These are phyloP conservation scores for Alternaria gaisen DNA, from an alignment of 2,329 filamentous ascomycete genomes.

Conservation along the genomic window DNA sequence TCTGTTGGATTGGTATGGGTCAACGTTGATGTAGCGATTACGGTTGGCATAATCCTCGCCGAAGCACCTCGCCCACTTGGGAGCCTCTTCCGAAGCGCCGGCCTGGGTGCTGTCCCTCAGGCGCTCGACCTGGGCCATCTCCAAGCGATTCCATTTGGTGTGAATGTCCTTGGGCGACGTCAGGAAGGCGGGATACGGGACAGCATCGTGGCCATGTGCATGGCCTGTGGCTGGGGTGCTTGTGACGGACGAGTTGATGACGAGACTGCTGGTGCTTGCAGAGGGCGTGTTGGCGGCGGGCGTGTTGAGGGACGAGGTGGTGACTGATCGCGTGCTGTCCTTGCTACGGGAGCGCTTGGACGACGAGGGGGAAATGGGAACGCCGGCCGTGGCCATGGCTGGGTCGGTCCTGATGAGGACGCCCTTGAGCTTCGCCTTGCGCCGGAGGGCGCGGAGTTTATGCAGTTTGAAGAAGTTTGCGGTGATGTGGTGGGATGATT, in stretches of 20 bases:
- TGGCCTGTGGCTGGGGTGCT: constrained; percentile 21
- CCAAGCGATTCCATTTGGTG: constrained; percentile 68
- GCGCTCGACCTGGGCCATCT: constrained; percentile 67
- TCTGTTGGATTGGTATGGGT: constrained; percentile 87
- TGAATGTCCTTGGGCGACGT: constrained; percentile 62
- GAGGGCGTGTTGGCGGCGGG: constrained; percentile 38
- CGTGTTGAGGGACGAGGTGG: constrained; percentile 38
- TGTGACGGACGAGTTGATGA: constrained; percentile 34
- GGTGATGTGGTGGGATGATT: constrained; percentile 20
- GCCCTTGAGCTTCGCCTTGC: constrained; percentile 51
- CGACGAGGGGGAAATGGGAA: constrained; percentile 47
- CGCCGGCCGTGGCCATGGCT: constrained; percentile 38
- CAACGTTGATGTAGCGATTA: constrained; percentile 90
- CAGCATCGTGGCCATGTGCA: constrained; percentile 28
- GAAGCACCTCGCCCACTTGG: constrained; percentile 66
- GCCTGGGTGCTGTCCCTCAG: constrained; percentile 55
- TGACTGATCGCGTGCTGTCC: constrained; percentile 47
- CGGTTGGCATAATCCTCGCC: constrained; percentile 66
- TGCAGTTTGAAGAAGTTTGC: constrained; percentile 47
- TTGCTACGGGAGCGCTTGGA: constrained; percentile 53
- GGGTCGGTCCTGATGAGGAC: constrained; percentile 33
- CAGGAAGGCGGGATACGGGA: constrained; percentile 63
- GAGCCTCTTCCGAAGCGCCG: constrained; percentile 55
- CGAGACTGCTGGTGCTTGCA: constrained; percentile 44
- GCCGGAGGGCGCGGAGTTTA: constrained; percentile 52